These are phyloP conservation scores for Neonectria hederae DNA, from an alignment of 2,329 filamentous ascomycete genomes.

Conservation along the genomic window DNA sequence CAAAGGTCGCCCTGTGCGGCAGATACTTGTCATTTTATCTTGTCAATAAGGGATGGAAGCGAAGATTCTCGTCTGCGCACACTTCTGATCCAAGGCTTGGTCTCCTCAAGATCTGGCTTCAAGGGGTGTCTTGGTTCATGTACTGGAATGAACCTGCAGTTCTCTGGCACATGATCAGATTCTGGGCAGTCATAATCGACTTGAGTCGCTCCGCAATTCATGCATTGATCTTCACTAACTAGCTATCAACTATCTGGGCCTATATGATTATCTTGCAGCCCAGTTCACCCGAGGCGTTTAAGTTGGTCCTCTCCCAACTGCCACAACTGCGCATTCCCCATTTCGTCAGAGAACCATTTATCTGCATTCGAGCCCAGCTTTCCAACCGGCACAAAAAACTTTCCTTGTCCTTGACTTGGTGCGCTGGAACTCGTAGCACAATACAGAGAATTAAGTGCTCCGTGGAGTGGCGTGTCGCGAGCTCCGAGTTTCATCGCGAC, in stretches of 20 bases:
- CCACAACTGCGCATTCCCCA: slow-evolving; percentile 24
- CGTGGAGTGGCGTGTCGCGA: slow-evolving; percentile 27
- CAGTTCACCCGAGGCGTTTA: too few relatives aligned
- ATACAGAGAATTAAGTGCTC: slow-evolving; percentile 36
- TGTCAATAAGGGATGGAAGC: slow-evolving; percentile 20
- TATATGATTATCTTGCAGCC: too few relatives aligned
- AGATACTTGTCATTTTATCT: not conserved
- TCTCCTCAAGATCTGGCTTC: slow-evolving; percentile 24
- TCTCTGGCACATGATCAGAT: slow-evolving; percentile 35
- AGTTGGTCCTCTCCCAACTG: slow-evolving; percentile 11
- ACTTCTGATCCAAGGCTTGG: slow-evolving; percentile 33
- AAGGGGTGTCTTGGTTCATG: slow-evolving; percentile 17
- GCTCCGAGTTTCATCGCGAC: slow-evolving; percentile 28
- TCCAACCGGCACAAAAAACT: slow-evolving; percentile 32
- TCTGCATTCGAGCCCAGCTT: slow-evolving; percentile 30
- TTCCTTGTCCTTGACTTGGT: slow-evolving; percentile 12
- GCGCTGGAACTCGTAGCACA: slow-evolving; percentile 32
- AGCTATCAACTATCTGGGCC: too few relatives aligned
- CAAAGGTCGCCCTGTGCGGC: slow-evolving; percentile 17
- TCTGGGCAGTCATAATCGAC: slow-evolving; percentile 34
- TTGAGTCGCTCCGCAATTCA: slow-evolving; percentile 35
- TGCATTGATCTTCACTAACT: slow-evolving; percentile 32
- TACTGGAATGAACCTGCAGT: slow-evolving; percentile 32
- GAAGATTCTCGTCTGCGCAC: not conserved
- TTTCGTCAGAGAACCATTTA: slow-evolving; percentile 33